These are phyloP conservation scores for Cutaneotrichosporon dermatis DNA, from an alignment of 1,284 basidiomycete genomes.

Conservation along the genomic window DNA sequence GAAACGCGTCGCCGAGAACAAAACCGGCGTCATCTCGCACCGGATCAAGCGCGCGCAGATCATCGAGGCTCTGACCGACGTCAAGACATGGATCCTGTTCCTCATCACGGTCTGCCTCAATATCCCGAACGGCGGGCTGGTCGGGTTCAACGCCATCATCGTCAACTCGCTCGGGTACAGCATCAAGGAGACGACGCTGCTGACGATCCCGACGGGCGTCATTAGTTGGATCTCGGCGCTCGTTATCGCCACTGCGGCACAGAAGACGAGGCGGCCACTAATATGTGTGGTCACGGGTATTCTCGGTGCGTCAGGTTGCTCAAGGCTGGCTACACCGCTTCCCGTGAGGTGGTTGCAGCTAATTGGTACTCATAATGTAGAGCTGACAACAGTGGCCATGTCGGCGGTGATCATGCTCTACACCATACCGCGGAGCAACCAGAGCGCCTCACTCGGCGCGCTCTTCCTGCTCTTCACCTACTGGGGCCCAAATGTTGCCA, in stretches of 20 bases:
- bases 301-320: too few species aligned
- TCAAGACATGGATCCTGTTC: slow-evolving; percentile 19
- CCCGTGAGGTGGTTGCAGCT: slow-evolving; percentile 1
- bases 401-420: slow-evolving; percentile 21
- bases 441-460: slow-evolving; percentile 25
- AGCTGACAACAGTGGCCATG: neutral
- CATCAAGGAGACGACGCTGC: slow-evolving; percentile 26
- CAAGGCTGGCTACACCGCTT: too few species aligned
- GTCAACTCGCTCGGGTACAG: slow-evolving; percentile 22
- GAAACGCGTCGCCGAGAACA: slow-evolving; percentile 13
- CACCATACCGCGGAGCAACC: slow-evolving; percentile 24
- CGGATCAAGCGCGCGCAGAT: slow-evolving; percentile 14
- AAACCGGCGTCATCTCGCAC: slow-evolving; percentile 24
- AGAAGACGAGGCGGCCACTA: slow-evolving; percentile 19
- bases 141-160: slow-evolving; percentile 25
- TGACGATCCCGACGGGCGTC: slow-evolving; percentile 37
- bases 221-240: slow-evolving; percentile 32
- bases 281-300: slow-evolving; percentile 7
- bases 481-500: slow-evolving; percentile 23
- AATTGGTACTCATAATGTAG: slow-evolving; percentile 1
- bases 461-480: slow-evolving; percentile 26
- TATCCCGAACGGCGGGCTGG: slow-evolving; percentile 17
- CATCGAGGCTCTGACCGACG: slow-evolving; percentile 20
- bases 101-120: slow-evolving; percentile 18
- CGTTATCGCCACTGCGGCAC: slow-evolving; percentile 23